Evolutionary conservation across 495 filamentous ascomycete genomes (phyloP).

Genomic region (Penicillium roqueforti): DNA sequence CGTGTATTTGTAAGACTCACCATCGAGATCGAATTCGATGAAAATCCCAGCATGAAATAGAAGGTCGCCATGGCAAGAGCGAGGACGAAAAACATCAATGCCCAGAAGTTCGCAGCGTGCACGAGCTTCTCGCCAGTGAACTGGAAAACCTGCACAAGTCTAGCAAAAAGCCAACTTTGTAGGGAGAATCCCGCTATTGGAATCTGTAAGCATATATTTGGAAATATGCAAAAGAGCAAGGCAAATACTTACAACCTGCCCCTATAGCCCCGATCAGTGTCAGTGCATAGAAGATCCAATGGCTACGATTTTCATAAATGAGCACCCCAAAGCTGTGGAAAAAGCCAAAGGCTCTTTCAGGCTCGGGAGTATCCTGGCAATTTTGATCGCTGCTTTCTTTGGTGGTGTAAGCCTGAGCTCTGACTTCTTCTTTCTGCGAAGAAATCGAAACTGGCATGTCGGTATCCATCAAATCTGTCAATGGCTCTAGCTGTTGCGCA

Average conservation of each 20-base stretch:
- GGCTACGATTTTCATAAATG: conserved; percentile 3
- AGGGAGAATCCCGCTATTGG: conserved; percentile 9
- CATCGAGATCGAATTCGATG: conserved; percentile 43
- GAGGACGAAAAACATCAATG: conserved; percentile 61
- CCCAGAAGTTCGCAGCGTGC: conserved; percentile 54
- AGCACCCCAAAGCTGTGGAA: not conserved
- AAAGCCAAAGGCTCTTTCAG: not conserved
- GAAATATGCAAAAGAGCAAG: not conserved
- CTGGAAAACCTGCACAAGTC: conserved; percentile 32
- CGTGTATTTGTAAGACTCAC: too few species aligned
- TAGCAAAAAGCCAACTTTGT: conserved; percentile 37
- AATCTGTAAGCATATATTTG: not conserved
- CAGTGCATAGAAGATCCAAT: conserved; percentile 38
- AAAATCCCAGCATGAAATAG: conserved; percentile 52
- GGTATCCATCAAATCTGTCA: too few species aligned
- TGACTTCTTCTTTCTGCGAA: too few species aligned
- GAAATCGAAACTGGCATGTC: too few species aligned
- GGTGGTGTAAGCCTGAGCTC: too few species aligned
- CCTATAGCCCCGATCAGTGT: conserved; percentile 42
- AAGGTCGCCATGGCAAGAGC: conserved; percentile 46
- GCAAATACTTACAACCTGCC: conserved; percentile 1
- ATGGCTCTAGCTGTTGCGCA: conserved; percentile 24
- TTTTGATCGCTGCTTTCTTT: conserved; percentile 43
- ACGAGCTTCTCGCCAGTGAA: conserved; percentile 29
- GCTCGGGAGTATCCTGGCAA: conserved; percentile 5